These are phyloP conservation scores for Lanmaoa pseudosensibilis DNA, from an alignment of 768 basidiomycete genomes.

Conservation along the genomic window DNA sequence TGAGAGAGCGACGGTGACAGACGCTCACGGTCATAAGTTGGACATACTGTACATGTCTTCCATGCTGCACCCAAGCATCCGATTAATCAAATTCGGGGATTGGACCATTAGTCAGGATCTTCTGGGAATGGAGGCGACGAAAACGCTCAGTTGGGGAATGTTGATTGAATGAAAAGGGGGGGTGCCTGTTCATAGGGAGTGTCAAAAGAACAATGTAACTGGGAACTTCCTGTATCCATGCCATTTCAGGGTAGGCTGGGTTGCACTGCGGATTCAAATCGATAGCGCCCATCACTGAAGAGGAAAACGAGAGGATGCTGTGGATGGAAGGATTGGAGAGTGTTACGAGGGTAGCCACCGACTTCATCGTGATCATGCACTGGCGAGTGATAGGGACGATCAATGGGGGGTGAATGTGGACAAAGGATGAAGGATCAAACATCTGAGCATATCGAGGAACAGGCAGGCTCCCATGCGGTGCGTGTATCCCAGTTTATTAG, in stretches of 20 bases:
- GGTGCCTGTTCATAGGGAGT: conserved; percentile 4
- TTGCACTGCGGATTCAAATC: conserved; percentile 8
- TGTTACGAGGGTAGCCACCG: background rate
- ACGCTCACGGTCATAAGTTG: conserved; percentile 16
- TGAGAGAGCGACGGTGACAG: background rate
- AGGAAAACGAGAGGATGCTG: conserved; percentile 8
- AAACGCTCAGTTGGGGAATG: background rate
- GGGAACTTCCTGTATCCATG: conserved; percentile 21
- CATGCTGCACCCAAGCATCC: conserved; percentile 12
- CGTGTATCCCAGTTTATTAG: conserved; percentile 7
- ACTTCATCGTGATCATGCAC: conserved; percentile 2
- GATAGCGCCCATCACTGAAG: conserved; percentile 19
- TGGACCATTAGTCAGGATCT: background rate
- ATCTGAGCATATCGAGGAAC: conserved; percentile 13
- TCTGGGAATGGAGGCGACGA: conserved; percentile 15
- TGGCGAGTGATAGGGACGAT: conserved; percentile 1
- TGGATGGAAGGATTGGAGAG: conserved; percentile 2
- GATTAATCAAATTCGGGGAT: conserved; percentile 18
- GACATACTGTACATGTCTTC: background rate
- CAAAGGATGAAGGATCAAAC: conserved; percentile 11
- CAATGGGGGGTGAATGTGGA: background rate
- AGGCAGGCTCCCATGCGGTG: conserved; percentile 15
- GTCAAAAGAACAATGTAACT: conserved; percentile 10
- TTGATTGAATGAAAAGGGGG: conserved; percentile 4
- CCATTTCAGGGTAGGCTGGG: conserved; percentile 13